phyloP scores from a whole-genome alignment of 202 grass and related monocot genomes.

The Panicum virgatum region DNA sequence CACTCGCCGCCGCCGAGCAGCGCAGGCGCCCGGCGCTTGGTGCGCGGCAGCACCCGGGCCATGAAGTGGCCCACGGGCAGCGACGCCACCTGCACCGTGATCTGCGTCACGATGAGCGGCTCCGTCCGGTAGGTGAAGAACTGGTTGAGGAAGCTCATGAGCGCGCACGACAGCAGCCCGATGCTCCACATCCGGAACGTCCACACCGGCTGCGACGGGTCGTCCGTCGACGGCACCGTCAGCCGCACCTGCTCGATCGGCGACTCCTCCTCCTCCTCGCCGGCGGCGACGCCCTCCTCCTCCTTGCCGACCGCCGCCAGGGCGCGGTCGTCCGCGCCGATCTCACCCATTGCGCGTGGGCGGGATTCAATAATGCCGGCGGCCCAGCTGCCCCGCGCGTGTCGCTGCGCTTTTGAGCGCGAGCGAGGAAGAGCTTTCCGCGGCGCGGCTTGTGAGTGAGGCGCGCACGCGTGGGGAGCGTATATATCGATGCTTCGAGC shows the following conservation, averaged over 20 bases:
- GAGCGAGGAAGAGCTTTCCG: no score
- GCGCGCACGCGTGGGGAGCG: neutral
- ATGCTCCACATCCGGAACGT: slow-evolving; percentile 98
- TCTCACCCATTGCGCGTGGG: slow-evolving; percentile 45
- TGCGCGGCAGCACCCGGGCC: slow-evolving; percentile 45
- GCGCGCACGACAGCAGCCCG: slow-evolving; percentile 66
- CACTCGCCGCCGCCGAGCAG: slow-evolving; percentile 38
- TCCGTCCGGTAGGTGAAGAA: slow-evolving; percentile 94
- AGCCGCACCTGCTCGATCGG: slow-evolving; percentile 87
- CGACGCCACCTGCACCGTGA: slow-evolving; percentile 77
- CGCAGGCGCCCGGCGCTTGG: neutral
- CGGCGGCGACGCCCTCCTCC: neutral
- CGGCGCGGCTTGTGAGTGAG: no score
- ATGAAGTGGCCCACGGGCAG: slow-evolving; percentile 69
- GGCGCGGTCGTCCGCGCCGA: slow-evolving; percentile 35
- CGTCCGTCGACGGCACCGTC: slow-evolving; percentile 65
- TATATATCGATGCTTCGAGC: neutral
- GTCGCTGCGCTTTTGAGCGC: no score
- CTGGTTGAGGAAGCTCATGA: slow-evolving; percentile 95
- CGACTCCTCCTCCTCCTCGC: slow-evolving; percentile 57
- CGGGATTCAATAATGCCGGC: slow-evolving; percentile 6
- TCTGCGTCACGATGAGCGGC: slow-evolving; percentile 85
- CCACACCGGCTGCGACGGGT: slow-evolving; percentile 80
- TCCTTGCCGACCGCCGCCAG: slow-evolving; percentile 1
- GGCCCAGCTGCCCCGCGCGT: no score